These are phyloP conservation scores for Herpetospermum pedunculosum DNA, from an alignment of 306 rosid species.

Conservation along the genomic window DNA sequence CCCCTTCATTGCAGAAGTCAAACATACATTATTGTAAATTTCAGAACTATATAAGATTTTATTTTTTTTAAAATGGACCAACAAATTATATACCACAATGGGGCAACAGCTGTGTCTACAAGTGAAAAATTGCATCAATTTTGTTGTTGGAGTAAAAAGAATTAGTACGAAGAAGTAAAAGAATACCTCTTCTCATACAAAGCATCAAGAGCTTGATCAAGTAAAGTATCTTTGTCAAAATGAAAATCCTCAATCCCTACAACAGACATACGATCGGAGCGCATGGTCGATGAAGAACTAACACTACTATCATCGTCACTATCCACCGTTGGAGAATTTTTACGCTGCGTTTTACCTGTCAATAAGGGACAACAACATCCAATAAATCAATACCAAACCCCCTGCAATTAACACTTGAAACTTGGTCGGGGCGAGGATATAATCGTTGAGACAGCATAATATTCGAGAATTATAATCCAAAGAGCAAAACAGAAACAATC, in stretches of 20 bases:
- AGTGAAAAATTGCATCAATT: neutral
- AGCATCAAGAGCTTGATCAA: conserved; percentile 84
- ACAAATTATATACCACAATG: neutral
- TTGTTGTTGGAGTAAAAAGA: neutral
- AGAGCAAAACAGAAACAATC: neutral
- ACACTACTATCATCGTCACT: conserved; percentile 79
- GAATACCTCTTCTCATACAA: conserved; percentile 72
- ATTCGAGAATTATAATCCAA: neutral
- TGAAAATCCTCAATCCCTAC: conserved; percentile 48
- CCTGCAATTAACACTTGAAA: neutral
- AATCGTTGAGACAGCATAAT: neutral
- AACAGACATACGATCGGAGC: conserved; percentile 45
- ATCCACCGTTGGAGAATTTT: conserved; percentile 49
- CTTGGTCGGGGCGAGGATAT: neutral
- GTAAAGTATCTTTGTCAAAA: conserved; percentile 51
- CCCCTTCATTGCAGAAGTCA: conserved; percentile 40
- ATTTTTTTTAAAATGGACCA: neutral
- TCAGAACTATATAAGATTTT: neutral
- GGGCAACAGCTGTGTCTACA: neutral
- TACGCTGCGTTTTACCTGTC: conserved; percentile 72
- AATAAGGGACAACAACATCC: neutral
- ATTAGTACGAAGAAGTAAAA: neutral
- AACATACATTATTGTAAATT: neutral
- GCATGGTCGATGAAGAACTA: conserved; percentile 64
- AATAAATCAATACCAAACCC: conserved; percentile 2